Evolutionary conservation across 208 protist genomes (phyloP).

Genomic region (Leishmania tropica): DNA sequence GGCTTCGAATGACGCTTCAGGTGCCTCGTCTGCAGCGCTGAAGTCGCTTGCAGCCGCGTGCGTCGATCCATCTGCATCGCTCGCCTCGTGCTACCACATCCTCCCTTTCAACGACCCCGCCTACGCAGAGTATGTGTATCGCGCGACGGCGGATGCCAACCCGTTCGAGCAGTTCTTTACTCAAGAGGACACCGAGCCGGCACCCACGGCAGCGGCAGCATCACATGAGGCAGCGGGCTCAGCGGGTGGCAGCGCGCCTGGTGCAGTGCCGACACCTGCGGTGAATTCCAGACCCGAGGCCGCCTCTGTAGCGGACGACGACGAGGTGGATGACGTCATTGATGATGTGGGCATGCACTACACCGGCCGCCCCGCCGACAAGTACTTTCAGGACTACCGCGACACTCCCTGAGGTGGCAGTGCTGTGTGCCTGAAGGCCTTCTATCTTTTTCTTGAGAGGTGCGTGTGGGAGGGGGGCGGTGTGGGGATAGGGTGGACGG

Average conservation of each 20-base stretch:
- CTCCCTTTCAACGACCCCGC: conserved; percentile 54
- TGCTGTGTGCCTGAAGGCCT: background rate
- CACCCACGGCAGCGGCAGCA: background rate
- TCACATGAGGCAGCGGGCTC: background rate
- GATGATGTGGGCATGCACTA: conserved; percentile 82
- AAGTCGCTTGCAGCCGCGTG: conserved; percentile 17
- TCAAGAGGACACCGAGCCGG: background rate
- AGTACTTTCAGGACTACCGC: conserved; percentile 45
- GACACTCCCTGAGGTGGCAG: background rate
- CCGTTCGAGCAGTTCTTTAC: conserved; percentile 75
- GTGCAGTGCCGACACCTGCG: background rate
- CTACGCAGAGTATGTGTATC: conserved; percentile 87
- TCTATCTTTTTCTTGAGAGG: background rate
- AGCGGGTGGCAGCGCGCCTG: background rate
- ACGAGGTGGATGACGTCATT: conserved; percentile 55
- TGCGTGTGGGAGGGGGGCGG: background rate
- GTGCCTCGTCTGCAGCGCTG: background rate
- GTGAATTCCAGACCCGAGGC: background rate
- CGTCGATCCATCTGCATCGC: conserved; percentile 48
- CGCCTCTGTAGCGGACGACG: background rate
- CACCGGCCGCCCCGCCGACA: conserved; percentile 28
- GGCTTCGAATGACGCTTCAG: background rate
- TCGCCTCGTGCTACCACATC: conserved; percentile 53
- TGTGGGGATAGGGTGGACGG: background rate
- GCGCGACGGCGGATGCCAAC: conserved; percentile 75